phyloP scores from a whole-genome alignment of 2,329 filamentous ascomycete species.

The Cladosporium velox region DNA sequence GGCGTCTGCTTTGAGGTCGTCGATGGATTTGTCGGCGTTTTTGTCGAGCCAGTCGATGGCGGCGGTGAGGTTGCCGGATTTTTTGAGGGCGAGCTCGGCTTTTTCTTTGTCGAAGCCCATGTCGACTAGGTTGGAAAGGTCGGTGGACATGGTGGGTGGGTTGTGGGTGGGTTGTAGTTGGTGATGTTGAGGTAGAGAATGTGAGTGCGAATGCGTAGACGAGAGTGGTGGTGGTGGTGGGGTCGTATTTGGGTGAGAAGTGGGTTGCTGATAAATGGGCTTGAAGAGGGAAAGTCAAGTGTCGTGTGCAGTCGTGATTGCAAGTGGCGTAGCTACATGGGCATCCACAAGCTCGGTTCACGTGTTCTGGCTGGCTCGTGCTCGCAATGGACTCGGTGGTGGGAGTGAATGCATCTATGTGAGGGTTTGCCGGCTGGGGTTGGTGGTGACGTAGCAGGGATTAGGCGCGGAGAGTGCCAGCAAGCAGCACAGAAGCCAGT shows the following conservation, averaged over 20 bases:
- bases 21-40: constrained; percentile 80
- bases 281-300: background rate
- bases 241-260: background rate
- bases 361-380: constrained; percentile 13
- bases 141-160: constrained; percentile 47
- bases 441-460: constrained; percentile 4
- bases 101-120: constrained; percentile 82
- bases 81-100: constrained; percentile 80
- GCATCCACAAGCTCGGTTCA: constrained; percentile 15
- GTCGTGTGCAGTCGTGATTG: background rate
- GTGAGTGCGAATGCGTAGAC: background rate
- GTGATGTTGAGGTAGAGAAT: background rate
- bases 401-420: background rate
- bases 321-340: background rate
- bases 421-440: background rate
- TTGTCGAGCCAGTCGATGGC: constrained; percentile 94
- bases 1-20: constrained; percentile 66
- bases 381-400: background rate
- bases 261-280: background rate
- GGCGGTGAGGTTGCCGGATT: constrained; percentile 73
- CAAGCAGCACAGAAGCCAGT: background rate
- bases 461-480: background rate
- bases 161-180: background rate
- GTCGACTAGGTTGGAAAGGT: constrained; percentile 62
- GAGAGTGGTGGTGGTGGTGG: background rate